Base-by-base conservation (phyloP, 2,329 filamentous ascomycete species). In the Hymenoscyphus fraxineus region DNA sequence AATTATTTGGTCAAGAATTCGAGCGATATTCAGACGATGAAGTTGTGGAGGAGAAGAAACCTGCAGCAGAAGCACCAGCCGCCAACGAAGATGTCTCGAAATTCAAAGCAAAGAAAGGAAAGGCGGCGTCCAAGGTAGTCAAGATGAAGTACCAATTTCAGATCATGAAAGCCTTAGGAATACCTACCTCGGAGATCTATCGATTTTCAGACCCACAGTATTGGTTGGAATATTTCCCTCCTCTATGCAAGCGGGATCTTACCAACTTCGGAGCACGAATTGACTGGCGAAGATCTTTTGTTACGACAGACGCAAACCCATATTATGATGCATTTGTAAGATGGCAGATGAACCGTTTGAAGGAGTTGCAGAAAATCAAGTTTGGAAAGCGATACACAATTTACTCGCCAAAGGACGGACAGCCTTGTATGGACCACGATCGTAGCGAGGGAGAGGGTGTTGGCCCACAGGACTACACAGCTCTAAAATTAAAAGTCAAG, bases 111-210 rank as follows among this genome's bases (percentile, higher is more conserved):
- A 97, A 93, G 78, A 96, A 97, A 83, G 89, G 91, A 79, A 98
- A 99, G 81, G 92, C 91, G 54, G 88, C 88, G 10, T 89, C 92
- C 39, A 98, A 98, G 82, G 88, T 91, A 0, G 88, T 93, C 73
- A 95, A 96, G 80, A 87, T 92, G 78, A 97, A 97, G 80, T 98
- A 98, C 78, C 92, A 96, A 76, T 96, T 93, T 78, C 90, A 94
- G 80, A 96, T 97, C 72, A 96, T 97, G 93, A 81, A 93, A 73
- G 90, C 94, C 6, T 86, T 97, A 68, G 95, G 94, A 41, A 92
- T 98, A 57, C 91, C 93, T 0, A 80, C 87, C 59, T 86, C 94
- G 72, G 93, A 99, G 69, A 97, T 99, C 67, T 90, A 97, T 79
- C 89, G 89, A 70, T 99, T 99, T 74, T 89, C 95, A 64, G 92